Conservation (phyloP, 768 basidiomycete genomes). For the Phanerochaete carnosa region DNA sequence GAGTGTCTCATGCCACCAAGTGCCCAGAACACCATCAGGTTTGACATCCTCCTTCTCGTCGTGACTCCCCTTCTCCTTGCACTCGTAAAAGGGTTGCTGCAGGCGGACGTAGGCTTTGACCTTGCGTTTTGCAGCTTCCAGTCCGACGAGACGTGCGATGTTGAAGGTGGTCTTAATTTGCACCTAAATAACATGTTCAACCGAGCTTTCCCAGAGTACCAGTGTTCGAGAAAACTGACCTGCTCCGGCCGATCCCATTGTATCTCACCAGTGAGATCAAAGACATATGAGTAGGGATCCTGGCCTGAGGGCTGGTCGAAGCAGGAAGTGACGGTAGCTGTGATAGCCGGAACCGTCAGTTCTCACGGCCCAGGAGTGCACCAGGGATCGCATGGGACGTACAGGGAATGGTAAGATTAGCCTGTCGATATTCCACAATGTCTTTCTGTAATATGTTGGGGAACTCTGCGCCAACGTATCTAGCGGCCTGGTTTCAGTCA, state of each 20-base stretch:
- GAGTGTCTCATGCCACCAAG: slow-evolving; percentile 88
- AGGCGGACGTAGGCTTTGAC: slow-evolving; percentile 79
- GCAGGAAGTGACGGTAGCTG: slow-evolving; percentile 63
- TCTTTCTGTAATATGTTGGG: slow-evolving; percentile 63
- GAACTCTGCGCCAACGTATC: slow-evolving; percentile 79
- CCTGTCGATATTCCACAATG: slow-evolving; percentile 77
- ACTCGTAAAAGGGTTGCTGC: slow-evolving; percentile 77
- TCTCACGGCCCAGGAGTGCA: background rate
- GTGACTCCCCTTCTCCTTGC: slow-evolving; percentile 58
- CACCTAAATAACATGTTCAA: slow-evolving; percentile 42
- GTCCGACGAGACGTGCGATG: slow-evolving; percentile 62
- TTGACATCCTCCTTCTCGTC: slow-evolving; percentile 75
- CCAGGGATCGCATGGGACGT: slow-evolving; percentile 19
- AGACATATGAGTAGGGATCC: slow-evolving; percentile 73
- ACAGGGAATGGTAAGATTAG: slow-evolving; percentile 75
- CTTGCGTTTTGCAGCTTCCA: slow-evolving; percentile 76
- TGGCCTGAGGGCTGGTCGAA: slow-evolving; percentile 73
- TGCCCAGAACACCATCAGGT: slow-evolving; percentile 66
- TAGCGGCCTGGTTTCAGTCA: slow-evolving; percentile 25
- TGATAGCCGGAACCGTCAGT: background rate
- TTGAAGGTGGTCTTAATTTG: slow-evolving; percentile 74
- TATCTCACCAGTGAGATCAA: slow-evolving; percentile 83
- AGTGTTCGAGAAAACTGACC: slow-evolving; percentile 38
- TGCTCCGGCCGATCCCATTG: slow-evolving; percentile 71
- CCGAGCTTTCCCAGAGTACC: background rate